These are phyloP conservation scores for Stagonosporopsis tanaceti DNA, from an alignment of 2,329 filamentous ascomycete genomes.

Conservation along the genomic window DNA sequence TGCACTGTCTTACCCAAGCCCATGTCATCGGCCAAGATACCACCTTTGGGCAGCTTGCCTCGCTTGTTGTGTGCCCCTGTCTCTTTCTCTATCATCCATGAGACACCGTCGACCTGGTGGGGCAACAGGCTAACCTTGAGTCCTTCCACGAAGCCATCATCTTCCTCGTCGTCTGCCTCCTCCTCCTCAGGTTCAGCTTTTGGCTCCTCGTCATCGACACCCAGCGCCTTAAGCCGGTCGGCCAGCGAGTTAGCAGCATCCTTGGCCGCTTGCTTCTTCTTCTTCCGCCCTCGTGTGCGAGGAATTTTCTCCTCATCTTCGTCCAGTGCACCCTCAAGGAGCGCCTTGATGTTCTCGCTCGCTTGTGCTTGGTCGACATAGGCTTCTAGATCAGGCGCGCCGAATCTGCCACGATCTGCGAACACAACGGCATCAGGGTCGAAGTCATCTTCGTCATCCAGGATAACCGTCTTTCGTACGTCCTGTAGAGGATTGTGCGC, in stretches of 20 bases:
- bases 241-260: conserved; percentile 51
- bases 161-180: conserved; percentile 57
- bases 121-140: conserved; percentile 88
- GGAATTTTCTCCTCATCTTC: conserved; percentile 69
- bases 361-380: conserved; percentile 78
- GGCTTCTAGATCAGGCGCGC: conserved; percentile 62
- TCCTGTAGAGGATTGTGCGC: conserved; percentile 39
- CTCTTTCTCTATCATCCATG: conserved; percentile 95
- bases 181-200: conserved; percentile 52
- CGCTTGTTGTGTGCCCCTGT: conserved; percentile 84
- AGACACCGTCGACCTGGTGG: conserved; percentile 91
- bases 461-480: conserved; percentile 51
- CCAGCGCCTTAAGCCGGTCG: conserved; percentile 54
- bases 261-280: conserved; percentile 50
- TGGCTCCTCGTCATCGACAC: conserved; percentile 58
- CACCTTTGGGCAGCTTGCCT: conserved; percentile 81
- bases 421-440: conserved; percentile 58
- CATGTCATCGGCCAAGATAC: conserved; percentile 97
- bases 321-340: conserved; percentile 83
- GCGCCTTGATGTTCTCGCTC: conserved; percentile 77
- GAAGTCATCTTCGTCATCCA: conserved; percentile 55
- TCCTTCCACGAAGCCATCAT: conserved; percentile 75
- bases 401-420: conserved; percentile 59
- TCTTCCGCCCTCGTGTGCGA: conserved; percentile 54
- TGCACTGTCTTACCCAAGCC: conserved; percentile 96